These are phyloP conservation scores for Pythium aquatile DNA, from an alignment of 352 stramenopile genomes.

Conservation along the genomic window DNA sequence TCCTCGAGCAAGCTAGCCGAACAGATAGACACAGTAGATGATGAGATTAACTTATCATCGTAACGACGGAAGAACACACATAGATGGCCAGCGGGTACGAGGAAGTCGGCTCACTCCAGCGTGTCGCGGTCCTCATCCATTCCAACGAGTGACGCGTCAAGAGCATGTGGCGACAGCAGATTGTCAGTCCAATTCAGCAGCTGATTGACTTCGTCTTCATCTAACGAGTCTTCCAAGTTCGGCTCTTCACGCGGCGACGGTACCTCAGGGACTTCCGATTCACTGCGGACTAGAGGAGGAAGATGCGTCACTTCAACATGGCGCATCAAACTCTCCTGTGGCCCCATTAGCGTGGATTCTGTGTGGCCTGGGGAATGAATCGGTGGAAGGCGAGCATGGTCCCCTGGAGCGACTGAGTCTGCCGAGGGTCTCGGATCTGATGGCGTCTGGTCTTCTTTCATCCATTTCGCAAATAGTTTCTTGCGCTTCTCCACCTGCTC, in stretches of 20 bases:
- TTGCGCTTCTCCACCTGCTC: constrained; percentile 68
- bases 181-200: constrained; percentile 82
- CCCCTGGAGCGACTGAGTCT: neutral
- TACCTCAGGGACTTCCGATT: constrained; percentile 22
- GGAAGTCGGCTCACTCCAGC: constrained; percentile 13
- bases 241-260: constrained; percentile 11
- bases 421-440: neutral
- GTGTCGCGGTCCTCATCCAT: constrained; percentile 32
- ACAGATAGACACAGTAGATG: neutral
- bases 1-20: constrained; percentile 10
- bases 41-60: constrained; percentile 12
- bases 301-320: neutral
- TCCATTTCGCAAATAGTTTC: constrained; percentile 74
- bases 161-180: constrained; percentile 41
- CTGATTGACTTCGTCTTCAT: constrained; percentile 76
- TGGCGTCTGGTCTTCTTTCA: constrained; percentile 28
- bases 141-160: constrained; percentile 38
- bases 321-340: neutral
- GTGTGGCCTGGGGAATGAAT: constrained; percentile 6
- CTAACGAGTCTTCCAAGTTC: constrained; percentile 59
- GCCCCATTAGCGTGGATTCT: neutral
- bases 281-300: constrained; percentile 2
- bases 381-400: constrained; percentile 13
- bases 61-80: neutral
- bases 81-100: neutral